Base-by-base conservation (phyloP, 352 stramenopile species). In the Globisporangium radiosum region DNA sequence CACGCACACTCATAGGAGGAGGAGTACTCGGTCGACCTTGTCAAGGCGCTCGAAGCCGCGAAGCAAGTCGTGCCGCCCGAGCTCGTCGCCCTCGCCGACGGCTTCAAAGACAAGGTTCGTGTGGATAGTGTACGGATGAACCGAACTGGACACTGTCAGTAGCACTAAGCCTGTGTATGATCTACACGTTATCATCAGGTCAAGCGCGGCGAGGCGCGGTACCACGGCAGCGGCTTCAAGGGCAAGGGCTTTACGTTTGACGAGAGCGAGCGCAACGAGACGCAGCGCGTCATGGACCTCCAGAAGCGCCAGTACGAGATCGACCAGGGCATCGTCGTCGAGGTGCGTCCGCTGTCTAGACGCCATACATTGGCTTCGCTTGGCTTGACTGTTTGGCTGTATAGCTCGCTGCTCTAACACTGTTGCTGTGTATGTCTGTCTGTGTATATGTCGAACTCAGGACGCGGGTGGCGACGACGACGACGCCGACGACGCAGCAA, bases 221-320 rank as follows among this genome's bases (percentile, higher is more conserved):
- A 95, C 68, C 96, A 97, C 47, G 87, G 87, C 19, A 98, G 90
- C 60, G 97, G 97, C 0, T 99, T 99, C 70, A 96, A 97, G 69
- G 97, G 96, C 49, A 98, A 98, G 63, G 97, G 97, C 5, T 99
- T 97, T 72, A 98, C 94, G 2, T 99, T 99, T 64, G 97, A 99
- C 62, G 96, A 97, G 38, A 97, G 73, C 14, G 97, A 99, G 69
- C 88, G 97, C 59, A 99, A 90, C 52, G 97, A 99, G 71, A 84
- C 93, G 10, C 97, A 99, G 67, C 90, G 95, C 48, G 80, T 92
- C 37, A 91, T 91, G 45, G 85, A 96, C 65, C 68, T 97, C 47
- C 93, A 99, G 65, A 86, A 79, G 43, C 86, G 90, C 6, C 90
- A 95, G 59, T 95, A 95, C 56, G 87, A 96, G 62, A 69, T 96